Conservation (phyloP, 441 rosid genomes). For the Manihot esculenta region DNA sequence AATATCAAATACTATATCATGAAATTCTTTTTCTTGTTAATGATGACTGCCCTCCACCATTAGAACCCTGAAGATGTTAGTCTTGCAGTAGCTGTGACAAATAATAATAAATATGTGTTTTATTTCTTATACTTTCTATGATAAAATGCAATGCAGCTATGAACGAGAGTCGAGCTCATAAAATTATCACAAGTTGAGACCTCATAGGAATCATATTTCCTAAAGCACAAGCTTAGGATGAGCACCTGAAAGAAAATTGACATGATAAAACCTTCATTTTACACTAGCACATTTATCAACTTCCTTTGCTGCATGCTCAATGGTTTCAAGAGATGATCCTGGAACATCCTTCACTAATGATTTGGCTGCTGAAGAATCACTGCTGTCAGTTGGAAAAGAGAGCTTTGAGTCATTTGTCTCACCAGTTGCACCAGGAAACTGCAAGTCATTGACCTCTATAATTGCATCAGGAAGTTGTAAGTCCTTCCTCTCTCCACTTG, state of each 20-base stretch:
- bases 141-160: neutral
- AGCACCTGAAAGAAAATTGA: constrained; percentile 23
- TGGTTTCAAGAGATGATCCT: constrained; percentile 29
- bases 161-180: neutral
- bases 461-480: constrained; percentile 1
- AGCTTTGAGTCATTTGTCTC: constrained; percentile 15
- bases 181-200: neutral
- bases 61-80: neutral
- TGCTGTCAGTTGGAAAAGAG: constrained; percentile 23
- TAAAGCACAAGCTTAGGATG: neutral
- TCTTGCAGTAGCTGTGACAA: neutral
- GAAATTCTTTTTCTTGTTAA: constrained; percentile 1
- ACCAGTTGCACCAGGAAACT: constrained; percentile 7
- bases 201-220: neutral
- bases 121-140: neutral
- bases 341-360: constrained; percentile 30
- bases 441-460: neutral
- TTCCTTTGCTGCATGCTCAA: constrained; percentile 30
- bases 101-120: neutral
- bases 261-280: constrained; percentile 20
- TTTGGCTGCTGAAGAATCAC: constrained; percentile 30
- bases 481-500: constrained; percentile 5
- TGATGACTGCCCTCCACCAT: neutral
- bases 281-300: constrained; percentile 28
- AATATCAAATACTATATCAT: neutral